phyloP scores from a whole-genome alignment of 805 yeast species.

The Candida manassasensis region DNA sequence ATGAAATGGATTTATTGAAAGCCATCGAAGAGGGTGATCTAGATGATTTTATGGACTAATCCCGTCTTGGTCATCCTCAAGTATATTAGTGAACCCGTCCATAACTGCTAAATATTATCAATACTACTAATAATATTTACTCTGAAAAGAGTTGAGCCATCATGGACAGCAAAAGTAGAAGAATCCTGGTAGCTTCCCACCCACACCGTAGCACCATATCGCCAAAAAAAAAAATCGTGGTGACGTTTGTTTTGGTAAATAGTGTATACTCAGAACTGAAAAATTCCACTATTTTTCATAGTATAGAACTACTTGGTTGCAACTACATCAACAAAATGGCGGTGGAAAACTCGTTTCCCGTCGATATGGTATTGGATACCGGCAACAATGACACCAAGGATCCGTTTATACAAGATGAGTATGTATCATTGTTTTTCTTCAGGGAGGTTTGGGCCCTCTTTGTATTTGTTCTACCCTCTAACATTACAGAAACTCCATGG shows the following conservation, averaged over 20 bases:
- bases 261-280: too few species aligned
- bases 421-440: constrained; percentile 13
- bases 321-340: too few species aligned
- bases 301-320: too few species aligned
- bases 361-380: constrained; percentile 3
- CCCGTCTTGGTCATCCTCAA: background rate
- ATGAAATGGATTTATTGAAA: constrained; percentile 39
- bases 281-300: too few species aligned
- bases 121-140: too few species aligned
- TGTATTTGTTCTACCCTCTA: constrained; percentile 8
- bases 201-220: too few species aligned
- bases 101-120: too few species aligned
- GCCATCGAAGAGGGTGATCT: constrained; percentile 55
- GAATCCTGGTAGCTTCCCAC: too few species aligned
- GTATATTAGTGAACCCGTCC: constrained; percentile 2
- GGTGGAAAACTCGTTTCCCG: constrained; percentile 1
- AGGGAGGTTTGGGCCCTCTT: background rate
- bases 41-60: constrained; percentile 44
- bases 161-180: too few species aligned
- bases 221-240: too few species aligned
- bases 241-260: too few species aligned
- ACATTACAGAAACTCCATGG: constrained; percentile 34
- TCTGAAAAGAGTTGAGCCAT: too few species aligned
- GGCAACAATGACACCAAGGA: constrained; percentile 29
- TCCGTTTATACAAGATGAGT: constrained; percentile 38